These are phyloP conservation scores for Plasmodium vinckei DNA, from an alignment of 169 alveolate genomes.

Conservation along the genomic window DNA sequence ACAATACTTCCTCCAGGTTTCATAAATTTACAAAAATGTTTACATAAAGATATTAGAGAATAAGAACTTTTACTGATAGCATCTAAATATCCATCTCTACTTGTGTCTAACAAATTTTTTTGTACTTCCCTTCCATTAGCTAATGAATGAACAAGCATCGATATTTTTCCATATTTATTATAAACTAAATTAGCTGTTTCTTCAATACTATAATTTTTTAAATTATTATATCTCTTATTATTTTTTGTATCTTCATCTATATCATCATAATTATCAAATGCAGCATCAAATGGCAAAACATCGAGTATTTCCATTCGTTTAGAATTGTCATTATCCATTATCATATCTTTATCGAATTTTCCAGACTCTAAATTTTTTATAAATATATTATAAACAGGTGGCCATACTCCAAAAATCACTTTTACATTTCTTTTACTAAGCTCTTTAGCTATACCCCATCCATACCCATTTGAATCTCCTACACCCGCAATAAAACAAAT, in stretches of 20 bases:
- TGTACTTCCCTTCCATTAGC: constrained; percentile 89
- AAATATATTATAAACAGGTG: constrained; percentile 79
- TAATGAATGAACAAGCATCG: constrained; percentile 85
- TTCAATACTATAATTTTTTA: constrained; percentile 81
- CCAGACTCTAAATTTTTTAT: constrained; percentile 72
- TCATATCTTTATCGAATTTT: constrained; percentile 73
- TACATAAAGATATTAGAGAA: constrained; percentile 85
- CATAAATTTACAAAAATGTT: constrained; percentile 84
- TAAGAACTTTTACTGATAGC: constrained; percentile 85
- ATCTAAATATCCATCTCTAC: constrained; percentile 86
- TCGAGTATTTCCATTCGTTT: constrained; percentile 77
- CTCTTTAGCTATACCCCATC: constrained; percentile 83
- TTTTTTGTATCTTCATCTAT: constrained; percentile 84
- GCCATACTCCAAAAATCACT: constrained; percentile 80
- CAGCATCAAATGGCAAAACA: constrained; percentile 85
- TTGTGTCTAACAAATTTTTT: constrained; percentile 84
- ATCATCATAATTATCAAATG: constrained; percentile 82
- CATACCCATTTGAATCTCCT: constrained; percentile 83
- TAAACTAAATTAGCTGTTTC: constrained; percentile 77
- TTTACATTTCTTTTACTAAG: constrained; percentile 80
- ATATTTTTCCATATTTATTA: constrained; percentile 78
- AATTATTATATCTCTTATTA: constrained; percentile 83
- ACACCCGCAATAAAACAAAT: constrained; percentile 79
- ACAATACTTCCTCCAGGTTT: constrained; percentile 80
- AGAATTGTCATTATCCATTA: constrained; percentile 34